Conservation (phyloP, 176 grass and related monocot species). For the Aegilops speltoides region DNA sequence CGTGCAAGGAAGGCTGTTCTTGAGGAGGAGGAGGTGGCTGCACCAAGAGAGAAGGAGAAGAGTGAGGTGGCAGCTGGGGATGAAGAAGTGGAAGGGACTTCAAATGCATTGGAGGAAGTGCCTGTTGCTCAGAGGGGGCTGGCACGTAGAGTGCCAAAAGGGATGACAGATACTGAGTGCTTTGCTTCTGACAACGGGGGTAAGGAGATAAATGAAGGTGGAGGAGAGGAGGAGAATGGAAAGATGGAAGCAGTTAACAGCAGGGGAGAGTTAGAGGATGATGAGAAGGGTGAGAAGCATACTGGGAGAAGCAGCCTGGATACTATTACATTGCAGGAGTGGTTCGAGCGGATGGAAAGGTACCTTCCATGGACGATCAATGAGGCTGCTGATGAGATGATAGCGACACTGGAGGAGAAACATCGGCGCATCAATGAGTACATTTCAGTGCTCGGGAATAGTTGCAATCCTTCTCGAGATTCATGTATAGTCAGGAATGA, state of each 20-base stretch:
- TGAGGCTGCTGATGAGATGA: slow-evolving; percentile 53
- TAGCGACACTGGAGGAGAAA: slow-evolving; percentile 43
- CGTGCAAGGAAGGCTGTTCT: slow-evolving; percentile 2
- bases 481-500: neutral
- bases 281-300: neutral
- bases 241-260: slow-evolving; percentile 3
- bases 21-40: slow-evolving; percentile 22
- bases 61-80: neutral
- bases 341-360: slow-evolving; percentile 66
- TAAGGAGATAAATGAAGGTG: slow-evolving; percentile 23
- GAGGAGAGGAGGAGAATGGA: slow-evolving; percentile 24
- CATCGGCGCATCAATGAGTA: slow-evolving; percentile 41
- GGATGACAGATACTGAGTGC: neutral
- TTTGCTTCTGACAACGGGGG: slow-evolving; percentile 8
- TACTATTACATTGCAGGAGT: slow-evolving; percentile 75
- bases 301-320: slow-evolving; percentile 34
- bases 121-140: slow-evolving; percentile 6
- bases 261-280: slow-evolving; percentile 8
- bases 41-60: slow-evolving; percentile 13
- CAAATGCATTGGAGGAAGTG: slow-evolving; percentile 4
- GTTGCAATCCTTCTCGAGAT: slow-evolving; percentile 10
- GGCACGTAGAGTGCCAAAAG: neutral
- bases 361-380: slow-evolving; percentile 47
- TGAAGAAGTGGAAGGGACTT: slow-evolving; percentile 17
- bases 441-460: slow-evolving; percentile 28